phyloP scores from a whole-genome alignment of 306 rosid species.

The Delonix regia region DNA sequence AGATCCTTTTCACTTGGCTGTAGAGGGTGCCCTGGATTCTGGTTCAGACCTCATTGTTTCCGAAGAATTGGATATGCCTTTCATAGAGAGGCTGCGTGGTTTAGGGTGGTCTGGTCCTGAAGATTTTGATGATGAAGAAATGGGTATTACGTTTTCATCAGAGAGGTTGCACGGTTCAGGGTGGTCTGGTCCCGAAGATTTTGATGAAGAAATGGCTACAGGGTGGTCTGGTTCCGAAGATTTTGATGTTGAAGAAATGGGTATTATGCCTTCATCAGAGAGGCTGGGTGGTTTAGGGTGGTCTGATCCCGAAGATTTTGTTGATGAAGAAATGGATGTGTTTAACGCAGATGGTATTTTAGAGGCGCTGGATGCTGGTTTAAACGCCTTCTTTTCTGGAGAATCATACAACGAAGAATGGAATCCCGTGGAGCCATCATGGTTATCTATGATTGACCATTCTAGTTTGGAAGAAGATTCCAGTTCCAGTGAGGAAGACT shows the following conservation, averaged over 20 bases:
- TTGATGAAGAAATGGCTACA: not conserved
- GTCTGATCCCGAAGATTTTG: not conserved
- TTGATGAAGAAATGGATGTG: not conserved
- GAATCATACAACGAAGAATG: not conserved
- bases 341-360: too few species aligned
- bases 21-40: not conserved
- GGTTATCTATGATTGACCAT: not conserved
- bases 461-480: not conserved
- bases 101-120: not conserved
- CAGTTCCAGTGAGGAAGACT: not conserved
- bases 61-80: not conserved
- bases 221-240: not conserved
- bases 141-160: too few species aligned
- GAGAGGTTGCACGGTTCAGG: not conserved
- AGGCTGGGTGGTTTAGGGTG: not conserved
- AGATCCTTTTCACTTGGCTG: not conserved
- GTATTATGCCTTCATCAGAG: not conserved
- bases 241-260: not conserved
- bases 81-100: not conserved
- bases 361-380: not conserved
- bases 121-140: not conserved
- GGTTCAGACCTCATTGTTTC: not conserved
- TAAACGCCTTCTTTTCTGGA: not conserved
- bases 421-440: not conserved
- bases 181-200: not conserved